phyloP scores from a whole-genome alignment of 805 yeast genomes.

The Pichia ethanolica region DNA sequence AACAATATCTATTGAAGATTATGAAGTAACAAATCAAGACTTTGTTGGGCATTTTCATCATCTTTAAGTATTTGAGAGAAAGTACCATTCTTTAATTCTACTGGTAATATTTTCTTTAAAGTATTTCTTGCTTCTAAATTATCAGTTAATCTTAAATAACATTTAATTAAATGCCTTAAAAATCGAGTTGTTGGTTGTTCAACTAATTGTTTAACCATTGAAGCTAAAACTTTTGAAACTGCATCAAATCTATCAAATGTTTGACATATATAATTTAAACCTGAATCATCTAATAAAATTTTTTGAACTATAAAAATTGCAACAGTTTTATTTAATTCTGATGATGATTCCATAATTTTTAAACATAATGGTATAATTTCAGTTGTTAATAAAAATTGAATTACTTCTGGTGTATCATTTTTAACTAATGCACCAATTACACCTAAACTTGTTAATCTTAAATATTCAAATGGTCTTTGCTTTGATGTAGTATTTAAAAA shows the following conservation, averaged over 20 bases:
- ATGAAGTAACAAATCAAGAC: conserved; percentile 73
- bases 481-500: conserved; percentile 87
- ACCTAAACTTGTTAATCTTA: conserved; percentile 87
- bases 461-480: conserved; percentile 88
- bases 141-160: conserved; percentile 85
- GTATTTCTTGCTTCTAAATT: conserved; percentile 87
- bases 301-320: conserved; percentile 95
- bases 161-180: conserved; percentile 87
- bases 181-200: conserved; percentile 74
- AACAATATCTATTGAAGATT: conserved; percentile 29
- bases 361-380: conserved; percentile 94
- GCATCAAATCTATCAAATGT: conserved; percentile 93
- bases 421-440: conserved; percentile 96
- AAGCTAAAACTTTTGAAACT: conserved; percentile 75
- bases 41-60: conserved; percentile 80
- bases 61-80: conserved; percentile 73
- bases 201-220: conserved; percentile 81
- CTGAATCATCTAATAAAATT: conserved; percentile 85
- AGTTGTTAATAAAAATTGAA: conserved; percentile 84
- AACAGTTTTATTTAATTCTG: conserved; percentile 90
- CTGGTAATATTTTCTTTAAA: conserved; percentile 75
- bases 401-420: conserved; percentile 92
- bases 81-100: conserved; percentile 80
- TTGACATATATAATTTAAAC: conserved; percentile 86
- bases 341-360: conserved; percentile 90